Evolutionary conservation across 2,329 filamentous ascomycete species (phyloP).

Genomic region (Exophiala spinifera): DNA sequence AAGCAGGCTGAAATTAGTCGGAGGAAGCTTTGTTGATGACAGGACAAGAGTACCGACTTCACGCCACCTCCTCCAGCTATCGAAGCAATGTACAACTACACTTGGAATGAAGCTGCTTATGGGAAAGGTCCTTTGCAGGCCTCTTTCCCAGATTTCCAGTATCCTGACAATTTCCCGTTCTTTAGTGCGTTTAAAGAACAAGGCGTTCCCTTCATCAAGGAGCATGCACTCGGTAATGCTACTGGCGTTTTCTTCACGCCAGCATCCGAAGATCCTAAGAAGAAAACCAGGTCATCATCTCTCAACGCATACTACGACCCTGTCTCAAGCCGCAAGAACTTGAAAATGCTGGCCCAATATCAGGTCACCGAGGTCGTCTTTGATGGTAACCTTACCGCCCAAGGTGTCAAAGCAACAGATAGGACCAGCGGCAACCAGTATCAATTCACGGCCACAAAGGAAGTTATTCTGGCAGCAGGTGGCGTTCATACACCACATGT

Average conservation of each 20-base stretch:
- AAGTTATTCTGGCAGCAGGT: conserved; percentile 45
- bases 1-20: neutral
- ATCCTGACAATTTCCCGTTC: conserved; percentile 27
- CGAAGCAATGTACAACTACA: conserved; percentile 36
- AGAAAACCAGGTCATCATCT: conserved; percentile 40
- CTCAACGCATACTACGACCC: conserved; percentile 39
- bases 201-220: conserved; percentile 36
- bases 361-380: conserved; percentile 35
- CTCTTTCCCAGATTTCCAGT: conserved; percentile 41
- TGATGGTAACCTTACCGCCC: conserved; percentile 8
- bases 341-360: conserved; percentile 35
- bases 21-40: neutral
- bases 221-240: conserved; percentile 37
- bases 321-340: conserved; percentile 34
- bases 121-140: conserved; percentile 50
- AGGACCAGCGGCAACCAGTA: conserved; percentile 1
- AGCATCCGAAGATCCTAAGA: conserved; percentile 35
- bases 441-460: conserved; percentile 34
- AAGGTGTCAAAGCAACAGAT: conserved; percentile 16
- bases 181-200: conserved; percentile 39
- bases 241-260: conserved; percentile 40
- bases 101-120: conserved; percentile 40
- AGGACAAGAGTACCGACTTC: conserved; percentile 36
- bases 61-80: conserved; percentile 38
- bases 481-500: conserved; percentile 44